Evolutionary conservation across 352 stramenopile species (phyloP), one percentile per base, ranked within the genome.

Genomic region (Plasmopara viticola): DNA sequence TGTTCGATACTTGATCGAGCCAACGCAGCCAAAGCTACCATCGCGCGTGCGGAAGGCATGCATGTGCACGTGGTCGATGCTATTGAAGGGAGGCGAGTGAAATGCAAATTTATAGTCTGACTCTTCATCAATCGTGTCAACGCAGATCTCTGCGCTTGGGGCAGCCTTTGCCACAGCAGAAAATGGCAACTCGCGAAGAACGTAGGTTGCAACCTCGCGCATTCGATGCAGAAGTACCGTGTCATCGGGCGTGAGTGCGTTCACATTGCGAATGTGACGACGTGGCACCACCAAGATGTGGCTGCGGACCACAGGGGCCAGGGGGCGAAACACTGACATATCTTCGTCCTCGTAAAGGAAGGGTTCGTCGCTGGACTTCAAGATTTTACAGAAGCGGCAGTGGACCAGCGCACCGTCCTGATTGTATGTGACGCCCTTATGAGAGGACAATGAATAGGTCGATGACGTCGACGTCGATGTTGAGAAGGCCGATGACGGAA

Each of bases 41-140:
- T 80, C 58, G 13, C 77, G 70, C 40, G 64, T 76, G 13, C 72
- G 74, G 51, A 94, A 92, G 14, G 80, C 81, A 63, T 94, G 84
- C 81, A 94, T 92, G 72, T 94, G 84, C 37, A 94, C 79, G 61
- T 94, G 84, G 61, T 94, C 84, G 58, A 94, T 94, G 59, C 78
- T 90, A 70, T 94, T 94, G 62, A 94, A 94, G 14, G 84, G 84
- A 9, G 84, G 84, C 17, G 72, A 82, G 60, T 94, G 84, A 60
- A 94, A 94, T 1, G 84, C 80, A 14, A 87, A 86, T 51, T 87
- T 88, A 44, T 68, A 87, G 43, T 83, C 66, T 20, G 62, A 56
- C 38, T 67, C 62, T n/a, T 50, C 58, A 30, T 77, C 58, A 34
- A 67, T 43, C 6, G 68, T 51, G 44, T 54, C 53, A 12, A 44